Base-by-base conservation (phyloP, 345 rosid genomes). In the Citropsis articulata region DNA sequence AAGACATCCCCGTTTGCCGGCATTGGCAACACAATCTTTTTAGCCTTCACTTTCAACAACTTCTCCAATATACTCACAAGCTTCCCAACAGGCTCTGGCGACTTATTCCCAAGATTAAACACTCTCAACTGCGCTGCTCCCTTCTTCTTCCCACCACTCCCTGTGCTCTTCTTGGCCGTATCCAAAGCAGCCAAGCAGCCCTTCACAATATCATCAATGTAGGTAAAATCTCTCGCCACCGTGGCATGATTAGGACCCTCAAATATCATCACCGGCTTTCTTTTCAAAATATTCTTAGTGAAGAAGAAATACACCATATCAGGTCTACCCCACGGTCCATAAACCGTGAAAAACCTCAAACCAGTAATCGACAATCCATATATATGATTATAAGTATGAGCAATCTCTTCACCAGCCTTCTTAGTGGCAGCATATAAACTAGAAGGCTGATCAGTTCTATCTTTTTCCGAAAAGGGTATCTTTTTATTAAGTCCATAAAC, bases 261-360 rank as follows among this genome's bases (percentile, higher is more conserved):
- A 40, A 84, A 88, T 35, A 86, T 73, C 2, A 83, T 63, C 24
- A 88, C 78, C 6, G 82, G 10, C 82, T 86, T 88, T 38, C 88
- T 82, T 57, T 86, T 86, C 81, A 88, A 84, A 16, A 86, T 88
- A 73, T 83, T 87, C 74, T 71, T 80, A 6, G 88, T 88, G 81
- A 88, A 88, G 80, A 83, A 84, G 88, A 88, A 88, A 77, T 88
- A 86, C 7, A 89, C 89, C 91, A 88, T 86, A 79, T 86, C 91
- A 0, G 91, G 91, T 21, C 91, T 80, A 6, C 89, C 89, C 86
- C 89, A 84, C 2, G 91, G 91, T 30, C 91, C 89, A 68, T 88
- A 88, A 2, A 88, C 88, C 0, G 91, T 86, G 81, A 88, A 86
- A 48, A 88, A 86, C 24, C 91, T 55, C 66, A 88, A 68, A 3